These are phyloP conservation scores for Letharia columbiana DNA, from an alignment of 495 filamentous ascomycete species.

Conservation along the genomic window DNA sequence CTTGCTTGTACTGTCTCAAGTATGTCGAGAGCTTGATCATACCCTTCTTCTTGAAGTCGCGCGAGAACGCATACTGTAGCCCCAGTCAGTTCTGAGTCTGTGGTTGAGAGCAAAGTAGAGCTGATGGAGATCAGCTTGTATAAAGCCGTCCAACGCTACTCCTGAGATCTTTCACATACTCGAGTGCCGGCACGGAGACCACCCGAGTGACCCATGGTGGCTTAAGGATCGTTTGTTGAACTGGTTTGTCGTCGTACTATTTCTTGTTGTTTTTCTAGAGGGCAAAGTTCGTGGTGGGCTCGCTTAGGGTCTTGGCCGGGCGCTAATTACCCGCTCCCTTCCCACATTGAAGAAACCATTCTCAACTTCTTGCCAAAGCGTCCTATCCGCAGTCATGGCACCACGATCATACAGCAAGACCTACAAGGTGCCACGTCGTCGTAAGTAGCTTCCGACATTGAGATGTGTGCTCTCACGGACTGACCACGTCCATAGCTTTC, in stretches of 20 bases:
- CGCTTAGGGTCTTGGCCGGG: not conserved
- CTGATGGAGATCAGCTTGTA: not conserved
- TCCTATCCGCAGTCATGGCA: slow-evolving; percentile 45
- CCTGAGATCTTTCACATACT: slow-evolving; percentile 39
- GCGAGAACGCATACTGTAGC: slow-evolving; percentile 76
- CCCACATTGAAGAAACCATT: not conserved
- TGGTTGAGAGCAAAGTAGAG: not conserved
- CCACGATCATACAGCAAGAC: slow-evolving; percentile 89
- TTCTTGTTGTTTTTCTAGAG: not conserved
- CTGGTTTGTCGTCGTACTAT: not conserved
- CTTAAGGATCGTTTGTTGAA: slow-evolving; percentile 33
- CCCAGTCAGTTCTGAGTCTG: slow-evolving; percentile 28
- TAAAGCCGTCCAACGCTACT: not conserved
- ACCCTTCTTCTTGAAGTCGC: slow-evolving; percentile 88
- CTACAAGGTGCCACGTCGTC: slow-evolving; percentile 83
- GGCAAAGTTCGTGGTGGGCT: slow-evolving; percentile 4
- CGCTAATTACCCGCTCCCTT: not conserved
- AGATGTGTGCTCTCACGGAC: slow-evolving; percentile 4
- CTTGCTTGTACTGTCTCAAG: slow-evolving; percentile 81
- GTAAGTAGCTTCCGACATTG: slow-evolving; percentile 33
- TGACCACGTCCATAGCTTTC: slow-evolving; percentile 54
- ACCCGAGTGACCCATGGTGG: slow-evolving; percentile 88
- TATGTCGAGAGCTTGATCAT: slow-evolving; percentile 84
- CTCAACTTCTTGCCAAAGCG: slow-evolving; percentile 17
- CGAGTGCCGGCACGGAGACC: slow-evolving; percentile 93